Percentiles rank a stretch among this genome's conserved stretches.
These are phyloP conservation scores for Hippophae rhamnoides DNA, from an alignment of 306 rosid species.

Conservation along the genomic window DNA sequence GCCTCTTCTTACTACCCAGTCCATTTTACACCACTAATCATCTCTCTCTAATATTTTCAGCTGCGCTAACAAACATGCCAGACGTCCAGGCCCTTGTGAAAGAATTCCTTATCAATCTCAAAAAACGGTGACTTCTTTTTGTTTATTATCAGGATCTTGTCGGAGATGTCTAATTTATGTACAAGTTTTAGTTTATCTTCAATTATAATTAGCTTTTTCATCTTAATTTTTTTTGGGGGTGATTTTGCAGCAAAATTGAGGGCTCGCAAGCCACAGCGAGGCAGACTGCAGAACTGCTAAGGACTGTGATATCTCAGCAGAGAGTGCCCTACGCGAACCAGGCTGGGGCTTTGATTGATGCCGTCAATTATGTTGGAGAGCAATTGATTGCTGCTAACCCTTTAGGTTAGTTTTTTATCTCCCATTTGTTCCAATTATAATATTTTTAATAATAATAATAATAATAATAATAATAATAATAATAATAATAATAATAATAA, in stretches of 20 bases:
- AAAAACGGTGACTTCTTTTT: conserved; percentile 48
- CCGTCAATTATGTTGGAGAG: conserved; percentile 85
- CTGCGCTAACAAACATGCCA: conserved; percentile 43
- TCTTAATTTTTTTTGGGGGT: neutral
- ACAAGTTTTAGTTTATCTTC: neutral
- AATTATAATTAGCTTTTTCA: neutral
- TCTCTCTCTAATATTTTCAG: no score
- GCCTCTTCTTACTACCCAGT: no score
- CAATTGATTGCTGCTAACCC: conserved; percentile 87
- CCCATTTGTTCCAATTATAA: neutral
- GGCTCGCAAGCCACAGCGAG: conserved; percentile 86
- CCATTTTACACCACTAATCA: no score
- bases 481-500: no score
- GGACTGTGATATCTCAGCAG: conserved; percentile 79
- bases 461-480: no score
- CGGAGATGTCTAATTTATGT: neutral
- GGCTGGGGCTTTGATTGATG: conserved; percentile 70
- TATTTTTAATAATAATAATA: neutral
- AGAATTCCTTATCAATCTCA: conserved; percentile 67
- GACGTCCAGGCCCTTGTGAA: conserved; percentile 71
- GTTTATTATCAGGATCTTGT: conserved; percentile 1
- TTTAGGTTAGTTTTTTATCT: conserved; percentile 47
- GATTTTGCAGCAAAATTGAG: conserved; percentile 69
- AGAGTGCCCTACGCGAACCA: conserved; percentile 75
- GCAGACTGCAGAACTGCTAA: conserved; percentile 74